These are phyloP conservation scores for Pichia membranifaciens DNA, from an alignment of 805 yeast species.

Conservation along the genomic window DNA sequence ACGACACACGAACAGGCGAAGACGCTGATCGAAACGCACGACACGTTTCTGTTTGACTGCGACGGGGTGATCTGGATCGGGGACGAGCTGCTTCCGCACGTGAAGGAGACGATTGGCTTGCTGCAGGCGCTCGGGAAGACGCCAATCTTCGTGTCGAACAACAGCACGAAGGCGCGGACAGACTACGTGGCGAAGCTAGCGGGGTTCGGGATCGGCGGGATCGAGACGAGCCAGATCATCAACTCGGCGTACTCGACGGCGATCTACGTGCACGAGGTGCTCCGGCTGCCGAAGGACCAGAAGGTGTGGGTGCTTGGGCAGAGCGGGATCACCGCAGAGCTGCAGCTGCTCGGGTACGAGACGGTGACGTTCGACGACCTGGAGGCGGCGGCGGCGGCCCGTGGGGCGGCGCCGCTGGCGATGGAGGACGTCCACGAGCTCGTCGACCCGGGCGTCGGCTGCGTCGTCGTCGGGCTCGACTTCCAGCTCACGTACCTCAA, in stretches of 20 bases:
- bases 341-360: conserved; percentile 64
- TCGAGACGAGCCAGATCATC: conserved; percentile 61
- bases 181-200: conserved; percentile 73
- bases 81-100: conserved; percentile 67
- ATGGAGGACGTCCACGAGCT: conserved; percentile 54
- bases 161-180: conserved; percentile 82
- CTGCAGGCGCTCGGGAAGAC: conserved; percentile 54
- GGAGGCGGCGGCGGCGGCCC: conserved; percentile 25
- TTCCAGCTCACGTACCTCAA: conserved; percentile 73
- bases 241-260: conserved; percentile 93
- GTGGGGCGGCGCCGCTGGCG: no score
- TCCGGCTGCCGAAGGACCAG: conserved; percentile 63
- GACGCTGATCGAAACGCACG: conserved; percentile 57
- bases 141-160: conserved; percentile 87
- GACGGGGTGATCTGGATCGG: conserved; percentile 98
- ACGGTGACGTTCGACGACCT: conserved; percentile 61
- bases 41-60: conserved; percentile 90
- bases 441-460: conserved; percentile 73
- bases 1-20: conserved; percentile 42
- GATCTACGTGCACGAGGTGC: conserved; percentile 70
- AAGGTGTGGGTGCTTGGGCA: conserved; percentile 92
- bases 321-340: conserved; percentile 75
- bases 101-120: conserved; percentile 65
- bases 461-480: conserved; percentile 87
- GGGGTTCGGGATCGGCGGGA: conserved; percentile 45